phyloP scores from a whole-genome alignment of 345 rosid genomes.

The Boechera divaricarpa region DNA sequence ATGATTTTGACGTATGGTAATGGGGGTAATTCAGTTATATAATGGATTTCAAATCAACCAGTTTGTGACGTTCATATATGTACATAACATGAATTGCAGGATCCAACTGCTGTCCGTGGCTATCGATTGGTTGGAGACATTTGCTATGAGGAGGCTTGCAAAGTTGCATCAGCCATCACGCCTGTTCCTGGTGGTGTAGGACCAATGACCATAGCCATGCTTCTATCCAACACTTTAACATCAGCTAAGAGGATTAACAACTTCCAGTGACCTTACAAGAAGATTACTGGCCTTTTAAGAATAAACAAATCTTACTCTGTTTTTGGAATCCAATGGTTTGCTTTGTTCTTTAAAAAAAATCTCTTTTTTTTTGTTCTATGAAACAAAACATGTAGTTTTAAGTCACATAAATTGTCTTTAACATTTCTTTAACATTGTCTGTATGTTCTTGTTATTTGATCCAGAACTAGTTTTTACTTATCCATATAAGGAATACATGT shows the following conservation, averaged over 20 bases:
- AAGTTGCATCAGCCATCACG: slow-evolving; percentile 77
- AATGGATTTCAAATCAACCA: not conserved
- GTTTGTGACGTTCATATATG: not conserved
- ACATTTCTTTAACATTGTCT: not conserved
- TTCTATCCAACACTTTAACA: slow-evolving; percentile 74
- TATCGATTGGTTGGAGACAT: slow-evolving; percentile 82
- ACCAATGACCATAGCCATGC: slow-evolving; percentile 95
- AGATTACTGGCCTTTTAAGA: not conserved
- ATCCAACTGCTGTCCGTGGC: slow-evolving; percentile 62
- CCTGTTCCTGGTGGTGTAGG: slow-evolving; percentile 96
- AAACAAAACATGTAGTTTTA: slow-evolving; percentile 15
- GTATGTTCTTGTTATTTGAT: not conserved
- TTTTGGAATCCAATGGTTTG: not conserved
- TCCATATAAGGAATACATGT: not conserved
- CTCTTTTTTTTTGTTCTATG: not conserved
- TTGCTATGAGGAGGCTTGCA: slow-evolving; percentile 76
- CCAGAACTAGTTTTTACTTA: not conserved
- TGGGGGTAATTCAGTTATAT: not conserved
- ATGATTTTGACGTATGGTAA: not conserved
- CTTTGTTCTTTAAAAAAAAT: not conserved
- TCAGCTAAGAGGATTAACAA: slow-evolving; percentile 73
- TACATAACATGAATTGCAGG: slow-evolving; percentile 48
- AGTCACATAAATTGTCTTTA: not conserved
- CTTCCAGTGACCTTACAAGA: slow-evolving; percentile 48
- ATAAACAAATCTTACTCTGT: not conserved